Evolutionary conservation across 805 yeast species (phyloP).

Genomic region (Kodamaea jinghongensis): DNA sequence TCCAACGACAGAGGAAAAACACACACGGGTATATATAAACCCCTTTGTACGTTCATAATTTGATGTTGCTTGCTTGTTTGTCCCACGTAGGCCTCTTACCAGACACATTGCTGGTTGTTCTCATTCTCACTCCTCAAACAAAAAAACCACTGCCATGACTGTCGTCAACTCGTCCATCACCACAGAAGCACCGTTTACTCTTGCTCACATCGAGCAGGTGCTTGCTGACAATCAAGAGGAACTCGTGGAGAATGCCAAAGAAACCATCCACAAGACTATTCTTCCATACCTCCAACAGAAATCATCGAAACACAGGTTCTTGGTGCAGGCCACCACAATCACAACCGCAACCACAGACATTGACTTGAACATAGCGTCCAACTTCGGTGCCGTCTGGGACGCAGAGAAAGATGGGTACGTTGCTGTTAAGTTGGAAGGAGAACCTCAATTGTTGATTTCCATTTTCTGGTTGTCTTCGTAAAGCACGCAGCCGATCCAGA

Average conservation of each 20-base stretch:
- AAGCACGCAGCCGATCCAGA: too few species aligned
- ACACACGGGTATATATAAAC: too few species aligned
- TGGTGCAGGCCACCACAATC: constrained; percentile 42
- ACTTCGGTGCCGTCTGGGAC: constrained; percentile 59
- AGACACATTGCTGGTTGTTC: background rate
- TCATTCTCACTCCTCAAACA: background rate
- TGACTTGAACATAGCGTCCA: constrained; percentile 26
- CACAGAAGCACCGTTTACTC: constrained; percentile 7
- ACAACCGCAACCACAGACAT: constrained; percentile 16
- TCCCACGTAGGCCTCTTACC: too few species aligned
- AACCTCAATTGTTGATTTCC: constrained; percentile 5
- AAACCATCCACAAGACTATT: constrained; percentile 25
- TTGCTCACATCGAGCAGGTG: constrained; percentile 1
- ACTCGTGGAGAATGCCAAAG: constrained; percentile 18
- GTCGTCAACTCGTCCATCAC: background rate
- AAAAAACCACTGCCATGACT: background rate
- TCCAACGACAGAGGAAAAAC: too few species aligned
- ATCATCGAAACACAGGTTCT: constrained; percentile 57
- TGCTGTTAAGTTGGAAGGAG: constrained; percentile 26
- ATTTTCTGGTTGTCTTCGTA: constrained; percentile 17
- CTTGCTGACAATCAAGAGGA: constrained; percentile 12
- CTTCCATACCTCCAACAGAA: constrained; percentile 36
- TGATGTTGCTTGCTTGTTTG: too few species aligned
- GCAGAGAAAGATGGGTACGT: constrained; percentile 52
- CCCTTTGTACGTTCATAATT: too few species aligned